Evolutionary conservation across 2,329 filamentous ascomycete species (phyloP).

Genomic region (Elsinoe necatrix): DNA sequence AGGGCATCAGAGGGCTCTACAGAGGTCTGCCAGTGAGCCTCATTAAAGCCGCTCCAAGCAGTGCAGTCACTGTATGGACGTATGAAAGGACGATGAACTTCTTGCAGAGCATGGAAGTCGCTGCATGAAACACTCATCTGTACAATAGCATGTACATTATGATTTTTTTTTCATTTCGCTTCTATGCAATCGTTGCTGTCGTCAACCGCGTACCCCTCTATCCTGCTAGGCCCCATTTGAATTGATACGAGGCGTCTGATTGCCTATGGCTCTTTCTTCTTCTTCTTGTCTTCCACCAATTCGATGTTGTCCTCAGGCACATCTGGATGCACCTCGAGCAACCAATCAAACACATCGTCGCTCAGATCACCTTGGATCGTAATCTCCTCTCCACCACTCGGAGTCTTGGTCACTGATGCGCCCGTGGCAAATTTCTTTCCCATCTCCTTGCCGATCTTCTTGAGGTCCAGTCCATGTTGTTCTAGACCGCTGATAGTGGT

Average conservation of each 20-base stretch:
- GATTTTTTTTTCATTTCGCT: neutral
- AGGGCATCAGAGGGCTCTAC: conserved; percentile 76
- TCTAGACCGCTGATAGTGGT: conserved; percentile 88
- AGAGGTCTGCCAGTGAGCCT: conserved; percentile 80
- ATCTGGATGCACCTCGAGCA: conserved; percentile 78
- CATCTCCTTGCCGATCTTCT: conserved; percentile 86
- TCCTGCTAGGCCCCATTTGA: neutral
- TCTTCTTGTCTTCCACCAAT: conserved; percentile 90
- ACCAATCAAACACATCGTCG: conserved; percentile 85
- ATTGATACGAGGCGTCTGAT: neutral
- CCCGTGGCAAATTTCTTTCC: conserved; percentile 99
- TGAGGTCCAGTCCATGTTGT: conserved; percentile 81
- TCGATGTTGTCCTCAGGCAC: conserved; percentile 95
- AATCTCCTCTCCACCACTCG: conserved; percentile 77
- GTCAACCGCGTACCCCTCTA: neutral
- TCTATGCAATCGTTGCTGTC: neutral
- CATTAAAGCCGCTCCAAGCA: conserved; percentile 87
- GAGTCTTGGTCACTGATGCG: conserved; percentile 77
- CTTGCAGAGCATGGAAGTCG: conserved; percentile 12
- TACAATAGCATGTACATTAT: conserved; percentile 1
- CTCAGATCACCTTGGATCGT: conserved; percentile 96
- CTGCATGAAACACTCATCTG: neutral
- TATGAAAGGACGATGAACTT: conserved; percentile 68
- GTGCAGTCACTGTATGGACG: conserved; percentile 89
- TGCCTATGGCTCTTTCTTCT: conserved; percentile 46